phyloP scores from a whole-genome alignment of 371 early-diverging fungal genomes.

The Mucor plumbeus region DNA sequence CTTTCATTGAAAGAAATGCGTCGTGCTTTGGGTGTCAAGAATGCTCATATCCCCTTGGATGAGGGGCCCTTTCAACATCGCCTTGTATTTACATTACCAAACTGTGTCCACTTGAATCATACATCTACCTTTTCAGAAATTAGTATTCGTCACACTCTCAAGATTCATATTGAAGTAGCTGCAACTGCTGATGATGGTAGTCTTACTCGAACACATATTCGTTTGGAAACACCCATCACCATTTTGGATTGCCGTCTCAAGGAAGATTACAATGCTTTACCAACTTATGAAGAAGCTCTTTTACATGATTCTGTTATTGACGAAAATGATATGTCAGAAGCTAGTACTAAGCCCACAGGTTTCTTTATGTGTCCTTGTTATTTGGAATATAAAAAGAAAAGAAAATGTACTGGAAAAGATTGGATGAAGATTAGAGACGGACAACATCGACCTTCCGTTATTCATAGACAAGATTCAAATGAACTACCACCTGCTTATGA shows the following conservation, averaged over 20 bases:
- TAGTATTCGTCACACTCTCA: constrained; percentile 32
- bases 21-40: constrained; percentile 26
- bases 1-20: constrained; percentile 31
- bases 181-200: neutral
- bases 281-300: constrained; percentile 43
- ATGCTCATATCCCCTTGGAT: constrained; percentile 39
- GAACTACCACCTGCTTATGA: neutral
- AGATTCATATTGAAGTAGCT: constrained; percentile 31
- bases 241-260: constrained; percentile 54
- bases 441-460: neutral
- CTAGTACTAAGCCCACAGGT: constrained; percentile 10
- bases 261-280: constrained; percentile 46
- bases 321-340: constrained; percentile 7
- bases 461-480: neutral
- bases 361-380: constrained; percentile 39
- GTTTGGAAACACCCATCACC: constrained; percentile 51
- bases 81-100: constrained; percentile 34
- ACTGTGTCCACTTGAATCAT: constrained; percentile 38
- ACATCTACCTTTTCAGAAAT: constrained; percentile 38
- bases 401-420: constrained; percentile 22
- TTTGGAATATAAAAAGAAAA: constrained; percentile 35
- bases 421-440: constrained; percentile 27
- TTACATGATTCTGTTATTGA: constrained; percentile 13
- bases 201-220: constrained; percentile 22
- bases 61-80: constrained; percentile 31